Evolutionary conservation across 2,329 filamentous ascomycete species (phyloP), one percentile per base, ranked within the genome.

Genomic region (Diaporthe sp.): DNA sequence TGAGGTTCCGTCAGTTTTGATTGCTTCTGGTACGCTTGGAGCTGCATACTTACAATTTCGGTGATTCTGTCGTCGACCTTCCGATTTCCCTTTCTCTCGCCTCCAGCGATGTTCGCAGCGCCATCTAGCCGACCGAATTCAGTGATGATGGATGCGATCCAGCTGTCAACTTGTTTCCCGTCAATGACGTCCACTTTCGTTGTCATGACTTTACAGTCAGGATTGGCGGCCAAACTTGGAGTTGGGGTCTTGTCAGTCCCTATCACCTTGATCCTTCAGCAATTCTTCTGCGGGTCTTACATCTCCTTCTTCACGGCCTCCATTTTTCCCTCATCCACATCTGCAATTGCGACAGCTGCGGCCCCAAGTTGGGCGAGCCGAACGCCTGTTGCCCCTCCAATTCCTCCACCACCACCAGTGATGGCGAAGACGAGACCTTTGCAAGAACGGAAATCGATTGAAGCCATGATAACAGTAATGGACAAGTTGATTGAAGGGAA

Each of bases 251-350:
- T 58, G 28, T 58, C 55, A 58, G 31, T 58, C 3, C 3, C 8
- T 13, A 13, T 22, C 55, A 4, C 15, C 31, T 31, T 37, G 2
- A 1, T 7, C 8, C 17, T 5, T n/a, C 17, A 37, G 17, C 7
- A n/a, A 58, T n/a, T 10, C 1, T 13, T 10, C 1, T 17, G 15
- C 3, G 39, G 31, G 10, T 49, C 39, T 58, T 15, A 49, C 62
- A 68, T 68, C 62, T 68, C 39, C 62, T 46, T 68, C 62, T 68
- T 68, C 19, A 15, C 51, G 8, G 67, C 49, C 22, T 70, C 49
- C 67, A 70, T 42, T 37, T 22, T 49, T 2, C 19, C 44, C 19
- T 70, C 46, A 28, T 70, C 12, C 28, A 70, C 31, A 7, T 70
- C 46, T 70, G 67, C 67, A 19, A 70, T 39, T 10, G 46, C 67